phyloP scores from a whole-genome alignment of 2,329 filamentous ascomycete species.

The Magnaporthiopsis poae region DNA sequence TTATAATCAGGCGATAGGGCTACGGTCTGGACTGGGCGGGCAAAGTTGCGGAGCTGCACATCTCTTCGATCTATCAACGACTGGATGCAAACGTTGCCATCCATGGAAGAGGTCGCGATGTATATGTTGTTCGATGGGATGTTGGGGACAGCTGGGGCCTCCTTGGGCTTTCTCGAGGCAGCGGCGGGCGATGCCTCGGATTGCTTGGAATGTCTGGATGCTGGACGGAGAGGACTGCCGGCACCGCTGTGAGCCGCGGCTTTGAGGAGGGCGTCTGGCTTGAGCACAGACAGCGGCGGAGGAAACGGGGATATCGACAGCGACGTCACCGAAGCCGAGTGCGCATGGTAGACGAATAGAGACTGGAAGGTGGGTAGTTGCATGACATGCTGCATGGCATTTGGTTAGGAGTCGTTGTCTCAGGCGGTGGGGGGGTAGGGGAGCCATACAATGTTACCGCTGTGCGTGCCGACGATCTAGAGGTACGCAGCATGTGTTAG shows the following conservation, averaged over 20 bases:
- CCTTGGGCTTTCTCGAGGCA: constrained; percentile 40
- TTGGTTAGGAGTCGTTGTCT: constrained; percentile 18
- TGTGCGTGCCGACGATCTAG: constrained; percentile 86
- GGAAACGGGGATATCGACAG: constrained; percentile 85
- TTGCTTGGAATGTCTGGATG: constrained; percentile 29
- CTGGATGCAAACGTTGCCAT: constrained; percentile 88
- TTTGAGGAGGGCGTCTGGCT: constrained; percentile 29
- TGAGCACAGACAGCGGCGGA: constrained; percentile 37
- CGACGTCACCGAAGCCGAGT: constrained; percentile 80
- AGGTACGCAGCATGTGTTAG: constrained; percentile 3
- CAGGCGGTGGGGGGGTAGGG: background rate
- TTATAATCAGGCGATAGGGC: constrained; percentile 93
- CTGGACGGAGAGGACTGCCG: constrained; percentile 23
- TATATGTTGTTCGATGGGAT: constrained; percentile 84
- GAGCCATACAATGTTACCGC: constrained; percentile 76
- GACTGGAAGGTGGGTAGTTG: constrained; percentile 72
- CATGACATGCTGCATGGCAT: constrained; percentile 60
- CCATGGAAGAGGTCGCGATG: constrained; percentile 85
- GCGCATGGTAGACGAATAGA: constrained; percentile 80
- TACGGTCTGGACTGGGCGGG: constrained; percentile 81
- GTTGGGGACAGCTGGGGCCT: constrained; percentile 52
- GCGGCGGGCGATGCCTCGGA: constrained; percentile 39
- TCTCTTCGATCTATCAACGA: constrained; percentile 82
- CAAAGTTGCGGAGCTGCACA: constrained; percentile 85
- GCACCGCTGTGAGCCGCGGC: constrained; percentile 25